Evolutionary conservation across 306 rosid species (phyloP).

Genomic region (Aeschynomene evenia): DNA sequence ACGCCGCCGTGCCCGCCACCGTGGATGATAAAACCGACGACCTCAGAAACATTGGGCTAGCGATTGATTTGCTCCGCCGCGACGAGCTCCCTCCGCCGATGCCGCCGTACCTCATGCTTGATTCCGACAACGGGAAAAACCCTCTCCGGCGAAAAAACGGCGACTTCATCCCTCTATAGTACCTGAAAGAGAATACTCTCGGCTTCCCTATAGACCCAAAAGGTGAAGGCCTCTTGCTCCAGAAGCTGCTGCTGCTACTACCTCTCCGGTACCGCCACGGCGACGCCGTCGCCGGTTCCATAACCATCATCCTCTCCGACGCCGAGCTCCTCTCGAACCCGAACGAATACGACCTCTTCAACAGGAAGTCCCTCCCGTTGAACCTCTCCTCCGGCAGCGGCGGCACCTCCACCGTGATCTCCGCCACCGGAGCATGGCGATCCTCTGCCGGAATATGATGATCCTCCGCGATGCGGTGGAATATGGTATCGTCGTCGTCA

Average conservation of each 20-base stretch:
- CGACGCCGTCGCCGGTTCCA: conserved; percentile 70
- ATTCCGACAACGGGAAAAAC: conserved; percentile 76
- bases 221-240: conserved; percentile 81
- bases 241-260: conserved; percentile 51
- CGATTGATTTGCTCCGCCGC: conserved; percentile 76
- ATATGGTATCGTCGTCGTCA: conserved; percentile 62
- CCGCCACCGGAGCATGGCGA: conserved; percentile 31
- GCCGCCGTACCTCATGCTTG: conserved; percentile 72
- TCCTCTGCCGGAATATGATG: neutral
- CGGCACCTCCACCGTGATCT: conserved; percentile 44
- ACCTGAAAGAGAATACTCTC: conserved; percentile 73
- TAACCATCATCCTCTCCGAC: conserved; percentile 77
- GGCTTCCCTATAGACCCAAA: conserved; percentile 75
- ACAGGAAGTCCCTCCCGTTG: conserved; percentile 53
- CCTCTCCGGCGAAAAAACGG: conserved; percentile 83
- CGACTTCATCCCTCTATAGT: conserved; percentile 85
- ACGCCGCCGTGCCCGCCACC: conserved; percentile 41
- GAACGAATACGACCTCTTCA: conserved; percentile 83
- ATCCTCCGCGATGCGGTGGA: conserved; percentile 40
- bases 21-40: conserved; percentile 42
- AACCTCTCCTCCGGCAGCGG: conserved; percentile 10
- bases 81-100: conserved; percentile 70
- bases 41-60: conserved; percentile 85
- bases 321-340: conserved; percentile 79
- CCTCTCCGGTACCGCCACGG: conserved; percentile 81